These are phyloP conservation scores for Sclerotinia spermophila DNA, from an alignment of 2,329 filamentous ascomycete genomes.

Conservation along the genomic window DNA sequence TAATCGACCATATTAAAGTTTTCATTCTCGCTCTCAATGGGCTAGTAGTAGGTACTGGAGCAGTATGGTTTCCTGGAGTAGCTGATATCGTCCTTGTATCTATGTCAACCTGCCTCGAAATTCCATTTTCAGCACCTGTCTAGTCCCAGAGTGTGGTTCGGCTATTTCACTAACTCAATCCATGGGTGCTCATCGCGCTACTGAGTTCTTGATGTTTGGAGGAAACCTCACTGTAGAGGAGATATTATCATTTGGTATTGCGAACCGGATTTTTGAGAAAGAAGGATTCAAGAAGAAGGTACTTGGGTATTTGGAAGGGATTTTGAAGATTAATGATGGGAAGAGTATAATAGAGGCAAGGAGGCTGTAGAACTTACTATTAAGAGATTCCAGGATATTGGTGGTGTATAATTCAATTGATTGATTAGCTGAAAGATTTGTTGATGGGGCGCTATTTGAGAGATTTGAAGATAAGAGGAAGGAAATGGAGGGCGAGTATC, in stretches of 20 bases:
- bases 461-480: constrained; percentile 44
- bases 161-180: constrained; percentile 45
- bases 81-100: constrained; percentile 48
- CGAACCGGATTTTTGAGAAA: constrained; percentile 44
- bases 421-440: constrained; percentile 47
- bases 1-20: constrained; percentile 50
- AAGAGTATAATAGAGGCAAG: constrained; percentile 52
- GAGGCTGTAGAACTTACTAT: constrained; percentile 46
- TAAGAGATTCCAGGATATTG: constrained; percentile 44
- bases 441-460: constrained; percentile 44
- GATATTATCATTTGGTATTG: constrained; percentile 43
- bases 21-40: constrained; percentile 50
- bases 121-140: constrained; percentile 46
- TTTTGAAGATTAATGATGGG: constrained; percentile 46
- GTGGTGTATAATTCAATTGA: constrained; percentile 47
- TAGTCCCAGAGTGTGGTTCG: constrained; percentile 49
- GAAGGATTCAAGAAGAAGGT: constrained; percentile 44
- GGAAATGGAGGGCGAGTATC: constrained; percentile 32
- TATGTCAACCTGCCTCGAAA: constrained; percentile 44
- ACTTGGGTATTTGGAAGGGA: constrained; percentile 41
- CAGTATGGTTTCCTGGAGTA: constrained; percentile 49
- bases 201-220: constrained; percentile 52
- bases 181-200: constrained; percentile 48
- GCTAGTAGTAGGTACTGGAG: constrained; percentile 48
- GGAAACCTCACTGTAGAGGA: constrained; percentile 44